Conservation (phyloP, 1,284 basidiomycete species). For the Moesziomyces parantarcticus region DNA sequence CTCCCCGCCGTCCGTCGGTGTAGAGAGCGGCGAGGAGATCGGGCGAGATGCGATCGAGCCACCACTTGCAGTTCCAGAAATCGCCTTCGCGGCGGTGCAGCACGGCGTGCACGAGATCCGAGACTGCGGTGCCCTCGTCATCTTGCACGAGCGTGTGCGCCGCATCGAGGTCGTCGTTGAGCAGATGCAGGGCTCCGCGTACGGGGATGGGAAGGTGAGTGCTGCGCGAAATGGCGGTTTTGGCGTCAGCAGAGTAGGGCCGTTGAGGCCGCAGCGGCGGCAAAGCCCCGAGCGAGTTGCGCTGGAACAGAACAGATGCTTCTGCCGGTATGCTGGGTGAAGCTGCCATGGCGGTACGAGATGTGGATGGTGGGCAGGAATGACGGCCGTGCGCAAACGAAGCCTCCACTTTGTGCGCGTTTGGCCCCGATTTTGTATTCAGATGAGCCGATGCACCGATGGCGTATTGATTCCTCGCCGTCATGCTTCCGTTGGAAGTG, state of each 20-base stretch:
- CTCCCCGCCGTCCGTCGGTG: constrained; percentile 17
- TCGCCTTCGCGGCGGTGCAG: constrained; percentile 53
- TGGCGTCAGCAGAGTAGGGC: constrained; percentile 15
- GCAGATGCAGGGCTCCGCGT: constrained; percentile 38
- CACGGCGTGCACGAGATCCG: constrained; percentile 48
- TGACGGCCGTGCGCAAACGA: too few species aligned
- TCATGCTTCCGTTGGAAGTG: too few species aligned
- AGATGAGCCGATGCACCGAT: too few species aligned
- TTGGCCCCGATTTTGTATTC: too few species aligned
- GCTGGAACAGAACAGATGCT: constrained; percentile 4
- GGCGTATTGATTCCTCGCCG: too few species aligned
- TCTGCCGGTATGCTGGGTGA: not conserved
- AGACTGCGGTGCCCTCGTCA: constrained; percentile 40
- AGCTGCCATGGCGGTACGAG: too few species aligned
- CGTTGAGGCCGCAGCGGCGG: constrained; percentile 38
- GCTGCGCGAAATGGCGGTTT: constrained; percentile 21
- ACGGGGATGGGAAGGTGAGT: constrained; percentile 8
- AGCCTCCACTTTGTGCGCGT: too few species aligned
- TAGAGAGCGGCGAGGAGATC: constrained; percentile 27
- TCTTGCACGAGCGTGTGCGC: constrained; percentile 49
- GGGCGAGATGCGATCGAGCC: constrained; percentile 45
- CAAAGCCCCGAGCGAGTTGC: constrained; percentile 8
- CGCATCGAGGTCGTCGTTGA: constrained; percentile 52
- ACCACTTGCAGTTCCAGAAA: constrained; percentile 59
- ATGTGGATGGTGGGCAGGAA: too few species aligned